Percentiles rank a stretch among this genome's conserved stretches.
These are phyloP conservation scores for Lachnellula suecica DNA, from an alignment of 2,329 filamentous ascomycete species.

Conservation along the genomic window DNA sequence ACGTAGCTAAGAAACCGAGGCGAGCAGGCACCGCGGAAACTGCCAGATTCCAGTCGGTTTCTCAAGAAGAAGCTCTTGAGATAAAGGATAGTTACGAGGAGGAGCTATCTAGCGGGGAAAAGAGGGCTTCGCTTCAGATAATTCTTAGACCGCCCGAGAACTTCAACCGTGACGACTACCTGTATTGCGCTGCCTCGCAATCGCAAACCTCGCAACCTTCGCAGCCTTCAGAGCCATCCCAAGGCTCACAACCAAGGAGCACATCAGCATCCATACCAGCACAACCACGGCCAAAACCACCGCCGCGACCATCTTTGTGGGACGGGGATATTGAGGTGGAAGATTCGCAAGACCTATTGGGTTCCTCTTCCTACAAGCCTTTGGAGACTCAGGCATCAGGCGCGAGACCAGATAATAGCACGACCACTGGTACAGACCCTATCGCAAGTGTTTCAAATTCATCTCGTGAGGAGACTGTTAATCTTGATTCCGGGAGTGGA, in stretches of 20 bases:
- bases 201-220: slow-evolving; percentile 2
- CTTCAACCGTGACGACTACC: slow-evolving; percentile 19
- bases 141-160: slow-evolving; percentile 11
- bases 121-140: slow-evolving; percentile 2
- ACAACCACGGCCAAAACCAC: neutral
- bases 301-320: slow-evolving; percentile 14
- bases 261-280: slow-evolving; percentile 7
- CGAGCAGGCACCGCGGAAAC: slow-evolving; percentile 5
- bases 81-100: slow-evolving; percentile 29
- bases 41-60: slow-evolving; percentile 11
- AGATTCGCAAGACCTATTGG: slow-evolving; percentile 22
- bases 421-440: neutral
- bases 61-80: slow-evolving; percentile 14
- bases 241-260: neutral
- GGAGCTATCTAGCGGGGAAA: slow-evolving; percentile 9
- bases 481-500: neutral
- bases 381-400: slow-evolving; percentile 7
- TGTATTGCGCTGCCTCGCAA: neutral
- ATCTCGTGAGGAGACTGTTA: neutral
- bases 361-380: slow-evolving; percentile 13
- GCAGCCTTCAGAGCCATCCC: neutral
- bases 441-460: neutral
- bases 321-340: slow-evolving; percentile 21
- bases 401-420: slow-evolving; percentile 2
- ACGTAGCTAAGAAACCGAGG: slow-evolving; percentile 8